Conservation (phyloP, 2,329 filamentous ascomycete species). For the Diaporthe australafricana region DNA sequence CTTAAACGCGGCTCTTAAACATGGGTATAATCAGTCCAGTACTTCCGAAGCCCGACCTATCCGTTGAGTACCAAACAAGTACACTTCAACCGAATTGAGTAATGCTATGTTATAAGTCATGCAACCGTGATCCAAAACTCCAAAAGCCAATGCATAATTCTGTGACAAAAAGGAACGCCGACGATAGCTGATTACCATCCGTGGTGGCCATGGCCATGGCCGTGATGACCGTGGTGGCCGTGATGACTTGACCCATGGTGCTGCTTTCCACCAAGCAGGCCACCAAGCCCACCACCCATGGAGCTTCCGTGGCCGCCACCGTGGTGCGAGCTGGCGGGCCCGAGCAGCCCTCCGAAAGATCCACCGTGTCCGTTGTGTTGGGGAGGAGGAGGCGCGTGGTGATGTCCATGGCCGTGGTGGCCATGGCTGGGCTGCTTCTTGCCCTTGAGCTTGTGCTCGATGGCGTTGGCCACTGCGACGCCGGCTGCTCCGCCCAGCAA, state of each 20-base stretch:
- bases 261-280: not conserved
- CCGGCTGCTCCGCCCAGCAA: slow-evolving; percentile 64
- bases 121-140: not conserved
- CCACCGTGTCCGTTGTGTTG: slow-evolving; percentile 29
- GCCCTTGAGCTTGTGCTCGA: slow-evolving; percentile 57
- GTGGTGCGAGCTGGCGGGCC: not conserved
- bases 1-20: not conserved
- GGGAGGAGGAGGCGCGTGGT: slow-evolving; percentile 16
- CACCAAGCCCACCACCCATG: not conserved
- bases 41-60: not conserved
- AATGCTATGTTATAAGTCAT: not conserved
- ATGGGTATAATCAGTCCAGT: slow-evolving; percentile 2
- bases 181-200: not conserved
- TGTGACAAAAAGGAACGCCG: not conserved
- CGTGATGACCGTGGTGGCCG: not conserved
- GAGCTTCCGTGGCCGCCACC: not conserved
- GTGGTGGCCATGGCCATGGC: not conserved
- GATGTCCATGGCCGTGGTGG: slow-evolving; percentile 25
- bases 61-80: not conserved
- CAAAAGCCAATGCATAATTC: not conserved
- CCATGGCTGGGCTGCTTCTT: slow-evolving; percentile 35
- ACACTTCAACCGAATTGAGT: not conserved
- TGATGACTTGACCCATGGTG: not conserved
- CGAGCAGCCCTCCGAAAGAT: not conserved
- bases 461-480: slow-evolving; percentile 65